Conservation (phyloP, 805 yeast species). For the Wickerhamomyces rabaulensis region DNA sequence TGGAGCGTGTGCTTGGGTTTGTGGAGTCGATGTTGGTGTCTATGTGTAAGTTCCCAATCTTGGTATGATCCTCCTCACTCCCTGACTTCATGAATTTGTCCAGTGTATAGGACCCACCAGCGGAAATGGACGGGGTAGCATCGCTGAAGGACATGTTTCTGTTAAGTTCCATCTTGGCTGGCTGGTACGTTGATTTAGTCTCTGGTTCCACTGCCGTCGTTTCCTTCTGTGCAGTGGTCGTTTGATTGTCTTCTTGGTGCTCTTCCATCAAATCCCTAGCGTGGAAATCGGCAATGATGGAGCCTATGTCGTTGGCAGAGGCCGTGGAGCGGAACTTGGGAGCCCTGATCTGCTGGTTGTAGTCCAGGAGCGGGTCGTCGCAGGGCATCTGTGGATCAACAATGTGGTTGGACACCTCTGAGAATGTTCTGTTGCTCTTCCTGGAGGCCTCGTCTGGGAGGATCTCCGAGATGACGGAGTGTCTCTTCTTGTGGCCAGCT, state of each 20-base stretch:
- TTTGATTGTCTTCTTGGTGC: neutral
- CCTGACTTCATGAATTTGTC: conserved; percentile 5
- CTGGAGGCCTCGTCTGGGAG: conserved; percentile 11
- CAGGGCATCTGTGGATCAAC: conserved; percentile 11
- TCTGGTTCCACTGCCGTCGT: neutral
- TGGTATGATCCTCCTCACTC: neutral
- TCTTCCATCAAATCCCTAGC: conserved; percentile 2
- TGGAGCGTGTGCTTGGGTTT: neutral
- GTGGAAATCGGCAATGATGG: conserved; percentile 5
- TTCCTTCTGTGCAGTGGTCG: neutral
- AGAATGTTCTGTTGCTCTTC: conserved; percentile 2
- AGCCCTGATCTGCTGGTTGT: conserved; percentile 25
- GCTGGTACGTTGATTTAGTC: conserved; percentile 11
- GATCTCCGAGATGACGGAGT: conserved; percentile 19
- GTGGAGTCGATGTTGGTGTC: conserved; percentile 1
- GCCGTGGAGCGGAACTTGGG: conserved; percentile 19
- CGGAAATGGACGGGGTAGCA: neutral
- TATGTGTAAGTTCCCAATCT: conserved; percentile 5
- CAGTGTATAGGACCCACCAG: conserved; percentile 5
- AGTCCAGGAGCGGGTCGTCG: conserved; percentile 23
- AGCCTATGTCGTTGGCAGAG: conserved; percentile 9
- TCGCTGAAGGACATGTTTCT: conserved; percentile 4
- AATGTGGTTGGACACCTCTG: neutral
- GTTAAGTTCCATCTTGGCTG: conserved; percentile 17
- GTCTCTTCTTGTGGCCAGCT: conserved; percentile 4